These are phyloP conservation scores for Carex sylvatica DNA, from an alignment of 202 grass and related monocot species.

Conservation along the genomic window DNA sequence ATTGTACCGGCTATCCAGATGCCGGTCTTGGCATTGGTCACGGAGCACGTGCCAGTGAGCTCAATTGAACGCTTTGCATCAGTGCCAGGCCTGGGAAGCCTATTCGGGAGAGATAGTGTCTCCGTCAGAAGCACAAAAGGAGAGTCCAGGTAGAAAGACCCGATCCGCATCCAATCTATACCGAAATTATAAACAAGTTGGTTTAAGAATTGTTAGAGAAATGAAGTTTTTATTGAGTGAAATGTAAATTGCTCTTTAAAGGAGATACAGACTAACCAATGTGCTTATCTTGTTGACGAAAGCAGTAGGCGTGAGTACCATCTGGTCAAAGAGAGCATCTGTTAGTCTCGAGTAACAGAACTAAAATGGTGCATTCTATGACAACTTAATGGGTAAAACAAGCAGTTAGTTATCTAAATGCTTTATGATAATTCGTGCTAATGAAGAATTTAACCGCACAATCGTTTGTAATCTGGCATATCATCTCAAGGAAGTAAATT, in stretches of 20 bases:
- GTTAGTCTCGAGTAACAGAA: background rate
- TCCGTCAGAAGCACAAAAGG: slow-evolving; percentile 51
- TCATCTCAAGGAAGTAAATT: no score
- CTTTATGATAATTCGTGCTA: background rate
- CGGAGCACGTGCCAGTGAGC: slow-evolving; percentile 49
- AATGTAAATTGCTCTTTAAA: background rate
- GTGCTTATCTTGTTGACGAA: slow-evolving; percentile 54
- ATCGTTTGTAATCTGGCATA: background rate
- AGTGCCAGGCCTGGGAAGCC: slow-evolving; percentile 30
- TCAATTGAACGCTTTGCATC: slow-evolving; percentile 30
- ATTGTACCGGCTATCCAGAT: slow-evolving; percentile 87
- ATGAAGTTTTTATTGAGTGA: background rate
- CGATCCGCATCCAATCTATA: slow-evolving; percentile 69
- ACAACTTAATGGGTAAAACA: background rate
- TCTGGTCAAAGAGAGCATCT: slow-evolving; percentile 33
- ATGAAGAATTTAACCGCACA: background rate
- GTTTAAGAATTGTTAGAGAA: background rate
- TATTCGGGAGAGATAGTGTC: slow-evolving; percentile 46
- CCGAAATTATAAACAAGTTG: background rate
- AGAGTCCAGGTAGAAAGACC: slow-evolving; percentile 65
- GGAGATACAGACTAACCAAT: slow-evolving; percentile 47
- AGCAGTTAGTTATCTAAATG: background rate
- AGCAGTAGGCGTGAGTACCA: slow-evolving; percentile 58
- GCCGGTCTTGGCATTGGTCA: slow-evolving; percentile 51
- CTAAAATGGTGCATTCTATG: background rate